Evolutionary conservation across 805 yeast genomes (phyloP).

Genomic region (Cyberlindnera xishuangbannaensis): DNA sequence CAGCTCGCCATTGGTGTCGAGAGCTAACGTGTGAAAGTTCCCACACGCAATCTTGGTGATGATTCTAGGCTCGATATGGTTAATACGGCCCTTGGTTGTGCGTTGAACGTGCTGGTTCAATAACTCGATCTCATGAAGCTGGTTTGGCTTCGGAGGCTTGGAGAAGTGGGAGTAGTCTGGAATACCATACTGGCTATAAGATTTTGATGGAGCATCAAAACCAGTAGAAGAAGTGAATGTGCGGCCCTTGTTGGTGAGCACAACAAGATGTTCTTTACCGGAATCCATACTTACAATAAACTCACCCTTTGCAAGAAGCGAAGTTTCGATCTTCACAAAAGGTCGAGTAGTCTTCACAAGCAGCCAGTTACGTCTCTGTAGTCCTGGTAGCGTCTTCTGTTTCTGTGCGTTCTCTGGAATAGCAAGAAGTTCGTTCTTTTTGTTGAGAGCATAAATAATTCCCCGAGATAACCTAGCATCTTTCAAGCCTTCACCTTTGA

Average conservation of each 20-base stretch:
- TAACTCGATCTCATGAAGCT: conserved; percentile 49
- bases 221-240: conserved; percentile 45
- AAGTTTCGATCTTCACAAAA: conserved; percentile 6
- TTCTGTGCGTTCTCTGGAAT: conserved; percentile 25
- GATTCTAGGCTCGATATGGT: conserved; percentile 31
- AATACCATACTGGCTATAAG: conserved; percentile 80
- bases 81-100: conserved; percentile 22
- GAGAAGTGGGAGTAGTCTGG: conserved; percentile 67
- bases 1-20: conserved; percentile 61
- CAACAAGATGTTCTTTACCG: conserved; percentile 65
- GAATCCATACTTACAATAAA: conserved; percentile 42
- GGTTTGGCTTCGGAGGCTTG: conserved; percentile 42
- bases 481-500: conserved; percentile 42
- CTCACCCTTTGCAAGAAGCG: conserved; percentile 35
- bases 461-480: conserved; percentile 48
- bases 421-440: conserved; percentile 29
- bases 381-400: conserved; percentile 10
- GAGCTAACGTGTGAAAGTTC: conserved; percentile 60
- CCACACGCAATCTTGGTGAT: conserved; percentile 70
- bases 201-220: conserved; percentile 25
- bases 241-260: conserved; percentile 7
- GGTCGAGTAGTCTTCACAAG: conserved; percentile 7
- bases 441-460: conserved; percentile 42
- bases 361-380: conserved; percentile 12
- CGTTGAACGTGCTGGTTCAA: conserved; percentile 37